Evolutionary conservation across 192 early-diverging fungal species (phyloP).

Genomic region (Martensiomyces pterosporus): DNA sequence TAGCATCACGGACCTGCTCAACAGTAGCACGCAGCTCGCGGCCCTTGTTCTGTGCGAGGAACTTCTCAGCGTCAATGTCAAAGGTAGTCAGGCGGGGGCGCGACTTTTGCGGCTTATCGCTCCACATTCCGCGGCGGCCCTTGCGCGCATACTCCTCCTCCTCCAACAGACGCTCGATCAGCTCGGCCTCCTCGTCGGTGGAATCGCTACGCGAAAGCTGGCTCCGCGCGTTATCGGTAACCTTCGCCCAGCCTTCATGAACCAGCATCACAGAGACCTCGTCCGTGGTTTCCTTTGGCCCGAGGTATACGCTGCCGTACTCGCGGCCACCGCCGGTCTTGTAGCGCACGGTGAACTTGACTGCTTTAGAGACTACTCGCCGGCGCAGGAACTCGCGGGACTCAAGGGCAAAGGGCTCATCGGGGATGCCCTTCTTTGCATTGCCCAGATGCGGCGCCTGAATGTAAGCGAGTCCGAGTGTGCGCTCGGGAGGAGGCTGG

Average conservation of each 20-base stretch:
- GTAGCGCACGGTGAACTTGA: conserved; percentile 67
- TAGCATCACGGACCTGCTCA: conserved; percentile 93
- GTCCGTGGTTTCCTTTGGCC: conserved; percentile 51
- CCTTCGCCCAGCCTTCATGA: conserved; percentile 81
- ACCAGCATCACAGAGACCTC: conserved; percentile 72
- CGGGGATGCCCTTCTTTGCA: conserved; percentile 66
- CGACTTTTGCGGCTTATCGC: conserved; percentile 47
- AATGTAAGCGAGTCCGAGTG: conserved; percentile 78
- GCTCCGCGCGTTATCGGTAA: conserved; percentile 57
- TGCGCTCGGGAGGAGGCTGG: conserved; percentile 81
- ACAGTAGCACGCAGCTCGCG: conserved; percentile 79
- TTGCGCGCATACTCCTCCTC: conserved; percentile 72
- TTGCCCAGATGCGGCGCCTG: conserved; percentile 79
- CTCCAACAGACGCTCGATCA: conserved; percentile 50
- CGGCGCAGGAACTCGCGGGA: conserved; percentile 87
- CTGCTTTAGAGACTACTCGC: conserved; percentile 83
- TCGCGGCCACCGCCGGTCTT: conserved; percentile 54
- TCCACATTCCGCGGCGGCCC: conserved; percentile 76
- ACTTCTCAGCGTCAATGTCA: conserved; percentile 62
- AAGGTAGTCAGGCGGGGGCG: conserved; percentile 47
- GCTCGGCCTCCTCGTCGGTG: conserved; percentile 29
- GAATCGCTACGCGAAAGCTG: conserved; percentile 29
- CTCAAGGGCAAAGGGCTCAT: conserved; percentile 87
- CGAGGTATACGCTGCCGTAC: conserved; percentile 56
- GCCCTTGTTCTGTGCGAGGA: conserved; percentile 77